Conservation (phyloP, 306 rosid species). For the Notholithocarpus densiflorus region DNA sequence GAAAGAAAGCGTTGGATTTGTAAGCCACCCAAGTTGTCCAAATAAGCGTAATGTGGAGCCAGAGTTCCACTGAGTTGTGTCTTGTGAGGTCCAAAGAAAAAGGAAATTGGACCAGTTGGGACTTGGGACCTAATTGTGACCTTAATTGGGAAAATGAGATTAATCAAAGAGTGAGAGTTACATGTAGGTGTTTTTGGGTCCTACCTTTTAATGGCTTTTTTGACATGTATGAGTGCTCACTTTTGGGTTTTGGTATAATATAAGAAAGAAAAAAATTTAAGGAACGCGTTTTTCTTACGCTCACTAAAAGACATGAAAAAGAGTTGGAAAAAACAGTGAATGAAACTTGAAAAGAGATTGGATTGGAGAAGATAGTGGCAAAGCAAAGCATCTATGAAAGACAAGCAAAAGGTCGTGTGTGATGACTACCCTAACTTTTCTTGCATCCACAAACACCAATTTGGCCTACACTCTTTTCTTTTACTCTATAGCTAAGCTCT, state of each 20-base stretch:
- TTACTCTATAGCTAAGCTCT: neutral
- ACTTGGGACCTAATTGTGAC: neutral
- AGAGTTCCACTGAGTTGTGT: slow-evolving; percentile 8
- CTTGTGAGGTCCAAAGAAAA: slow-evolving; percentile 10
- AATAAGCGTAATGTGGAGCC: slow-evolving; percentile 17
- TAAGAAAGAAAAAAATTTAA: neutral
- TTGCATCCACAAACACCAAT: neutral
- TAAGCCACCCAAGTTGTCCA: slow-evolving; percentile 13
- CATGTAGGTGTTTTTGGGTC: neutral
- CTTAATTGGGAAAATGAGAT: neutral
- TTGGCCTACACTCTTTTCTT: neutral
- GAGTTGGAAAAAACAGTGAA: slow-evolving; percentile 8
- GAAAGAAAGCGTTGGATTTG: neutral
- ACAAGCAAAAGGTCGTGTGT: slow-evolving; percentile 4
- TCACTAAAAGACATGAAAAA: neutral
- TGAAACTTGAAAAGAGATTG: neutral
- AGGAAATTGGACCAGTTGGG: slow-evolving; percentile 9
- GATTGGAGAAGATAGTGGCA: neutral
- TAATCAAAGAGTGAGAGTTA: neutral
- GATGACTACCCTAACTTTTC: slow-evolving; percentile 1
- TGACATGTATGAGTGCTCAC: slow-evolving; percentile 6
- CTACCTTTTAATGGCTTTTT: neutral
- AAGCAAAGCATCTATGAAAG: slow-evolving; percentile 24
- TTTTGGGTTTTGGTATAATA: slow-evolving; percentile 9
- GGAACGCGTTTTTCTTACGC: slow-evolving; percentile 23